Evolutionary conservation across 148 eudicot genomes (phyloP), one percentile per base, ranked within the genome.

Genomic region (Vaccinium vitisidaea): DNA sequence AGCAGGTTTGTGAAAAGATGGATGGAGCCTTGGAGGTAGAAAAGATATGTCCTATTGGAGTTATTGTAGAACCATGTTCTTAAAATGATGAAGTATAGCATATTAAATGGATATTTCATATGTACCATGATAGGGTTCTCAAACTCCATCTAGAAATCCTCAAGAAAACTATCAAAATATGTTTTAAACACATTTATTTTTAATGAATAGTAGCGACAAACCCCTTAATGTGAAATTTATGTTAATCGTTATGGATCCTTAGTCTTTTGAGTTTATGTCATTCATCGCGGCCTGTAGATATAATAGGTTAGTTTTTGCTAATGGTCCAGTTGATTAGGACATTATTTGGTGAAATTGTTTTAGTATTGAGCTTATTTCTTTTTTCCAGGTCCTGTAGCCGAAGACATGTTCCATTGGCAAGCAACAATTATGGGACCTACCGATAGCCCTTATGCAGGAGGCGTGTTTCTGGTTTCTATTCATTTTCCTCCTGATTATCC

Each of bases 401-500:
- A 88, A 65, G 90, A 88, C 74, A 88, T 88, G 90, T 88, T 88
- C 69, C 90, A 85, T 76, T 86, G 88, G 88, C 87, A 88, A 75
- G 88, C 88, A 25, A 88, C 90, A 46, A 88, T 88, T 30, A 88
- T 88, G 90, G 90, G 90, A 67, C 90, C 90, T 81, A 10, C 82
- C 2, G 88, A 88, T n/a, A 88, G 90, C 83, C 90, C 90, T 63
- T 88, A 88, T 56, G 78, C 90, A 16, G 90, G 90, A 65, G 90
- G 90, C 43, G 90, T 88, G 12, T 88, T 88, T 88, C 84, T 88
- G 25, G 85, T 88, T 67, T 85, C 90, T 27, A 88, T 88, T 69
- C 90, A 88, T 79, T 88, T 88, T 46, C 89, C 89, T 79, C 89
- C 89, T 11, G 89, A 88, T 73, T 88, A 88, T 70, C 89, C 90